These are phyloP conservation scores for Cenchrus americanus DNA, from an alignment of 176 grass and related monocot species.

Conservation along the genomic window DNA sequence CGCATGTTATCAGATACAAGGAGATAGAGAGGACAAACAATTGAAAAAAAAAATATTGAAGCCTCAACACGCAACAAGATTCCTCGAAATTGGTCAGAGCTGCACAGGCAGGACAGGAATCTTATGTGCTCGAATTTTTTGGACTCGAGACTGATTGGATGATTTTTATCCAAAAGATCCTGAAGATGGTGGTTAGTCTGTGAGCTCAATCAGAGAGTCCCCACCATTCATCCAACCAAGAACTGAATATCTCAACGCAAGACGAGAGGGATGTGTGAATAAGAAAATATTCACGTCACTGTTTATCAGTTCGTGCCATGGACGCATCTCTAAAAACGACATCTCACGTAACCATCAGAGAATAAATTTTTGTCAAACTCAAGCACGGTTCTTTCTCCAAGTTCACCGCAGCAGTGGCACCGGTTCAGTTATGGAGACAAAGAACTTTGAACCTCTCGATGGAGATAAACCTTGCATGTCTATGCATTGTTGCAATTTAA, in stretches of 20 bases:
- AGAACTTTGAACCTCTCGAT: slow-evolving; percentile 11
- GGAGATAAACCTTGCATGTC: background rate
- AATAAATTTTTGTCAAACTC: slow-evolving; percentile 8
- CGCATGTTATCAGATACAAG: background rate
- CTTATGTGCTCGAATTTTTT: slow-evolving; percentile 17
- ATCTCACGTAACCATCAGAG: background rate
- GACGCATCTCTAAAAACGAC: slow-evolving; percentile 36
- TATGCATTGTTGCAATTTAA: background rate
- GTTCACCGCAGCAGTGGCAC: background rate
- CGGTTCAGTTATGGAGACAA: background rate
- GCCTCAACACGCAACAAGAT: slow-evolving; percentile 20
- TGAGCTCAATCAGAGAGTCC: slow-evolving; percentile 39
- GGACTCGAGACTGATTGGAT: slow-evolving; percentile 16
- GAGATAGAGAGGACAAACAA: slow-evolving; percentile 5
- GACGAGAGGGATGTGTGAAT: slow-evolving; percentile 12
- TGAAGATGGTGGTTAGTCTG: slow-evolving; percentile 16
- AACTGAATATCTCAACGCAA: slow-evolving; percentile 6
- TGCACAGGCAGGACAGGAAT: background rate
- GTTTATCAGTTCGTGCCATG: background rate
- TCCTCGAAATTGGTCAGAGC: slow-evolving; percentile 8
- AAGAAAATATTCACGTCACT: slow-evolving; percentile 17
- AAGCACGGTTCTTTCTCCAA: slow-evolving; percentile 5
- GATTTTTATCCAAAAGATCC: slow-evolving; percentile 18
- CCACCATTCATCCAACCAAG: slow-evolving; percentile 26
- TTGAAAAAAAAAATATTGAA: background rate